These are phyloP conservation scores for Paradendryphiella salina DNA, from an alignment of 2,329 filamentous ascomycete species.

Conservation along the genomic window DNA sequence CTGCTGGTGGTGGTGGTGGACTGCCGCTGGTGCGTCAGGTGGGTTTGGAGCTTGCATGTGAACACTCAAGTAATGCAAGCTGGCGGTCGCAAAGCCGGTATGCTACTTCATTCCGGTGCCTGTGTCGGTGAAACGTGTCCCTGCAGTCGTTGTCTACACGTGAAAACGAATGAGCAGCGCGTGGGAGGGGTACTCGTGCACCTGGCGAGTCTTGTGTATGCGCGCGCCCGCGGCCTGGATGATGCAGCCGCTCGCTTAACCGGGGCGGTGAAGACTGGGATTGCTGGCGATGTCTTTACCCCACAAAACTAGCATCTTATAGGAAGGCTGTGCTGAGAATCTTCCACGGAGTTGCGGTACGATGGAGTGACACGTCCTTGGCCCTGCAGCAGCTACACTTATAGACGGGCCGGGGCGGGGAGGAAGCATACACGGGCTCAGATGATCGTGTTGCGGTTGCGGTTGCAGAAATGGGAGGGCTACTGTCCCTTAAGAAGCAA, in stretches of 20 bases:
- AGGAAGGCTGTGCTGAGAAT: slow-evolving; percentile 2
- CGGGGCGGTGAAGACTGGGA: slow-evolving; percentile 24
- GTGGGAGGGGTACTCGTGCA: slow-evolving; percentile 1
- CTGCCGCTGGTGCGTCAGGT: background rate
- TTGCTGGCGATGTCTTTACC: slow-evolving; percentile 16
- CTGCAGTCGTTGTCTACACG: background rate
- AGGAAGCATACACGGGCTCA: slow-evolving; percentile 11
- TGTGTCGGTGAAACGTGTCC: background rate
- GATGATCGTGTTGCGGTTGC: background rate
- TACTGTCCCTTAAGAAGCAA: background rate
- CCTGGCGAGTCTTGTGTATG: slow-evolving; percentile 6
- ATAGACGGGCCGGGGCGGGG: slow-evolving; percentile 10
- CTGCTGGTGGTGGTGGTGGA: background rate
- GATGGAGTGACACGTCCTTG: slow-evolving; percentile 11
- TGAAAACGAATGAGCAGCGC: background rate
- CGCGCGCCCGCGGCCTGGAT: slow-evolving; percentile 1
- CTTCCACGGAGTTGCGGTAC: background rate
- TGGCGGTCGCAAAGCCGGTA: background rate
- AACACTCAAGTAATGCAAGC: background rate
- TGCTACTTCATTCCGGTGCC: background rate
- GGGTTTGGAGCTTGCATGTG: slow-evolving; percentile 9
- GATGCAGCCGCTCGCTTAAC: slow-evolving; percentile 19
- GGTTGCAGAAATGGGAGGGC: slow-evolving; percentile 4
- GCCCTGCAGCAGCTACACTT: slow-evolving; percentile 7
- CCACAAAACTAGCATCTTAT: slow-evolving; percentile 11